These are phyloP conservation scores for Rhytidhysteron rufulum DNA, from an alignment of 2,329 filamentous ascomycete genomes.

Conservation along the genomic window DNA sequence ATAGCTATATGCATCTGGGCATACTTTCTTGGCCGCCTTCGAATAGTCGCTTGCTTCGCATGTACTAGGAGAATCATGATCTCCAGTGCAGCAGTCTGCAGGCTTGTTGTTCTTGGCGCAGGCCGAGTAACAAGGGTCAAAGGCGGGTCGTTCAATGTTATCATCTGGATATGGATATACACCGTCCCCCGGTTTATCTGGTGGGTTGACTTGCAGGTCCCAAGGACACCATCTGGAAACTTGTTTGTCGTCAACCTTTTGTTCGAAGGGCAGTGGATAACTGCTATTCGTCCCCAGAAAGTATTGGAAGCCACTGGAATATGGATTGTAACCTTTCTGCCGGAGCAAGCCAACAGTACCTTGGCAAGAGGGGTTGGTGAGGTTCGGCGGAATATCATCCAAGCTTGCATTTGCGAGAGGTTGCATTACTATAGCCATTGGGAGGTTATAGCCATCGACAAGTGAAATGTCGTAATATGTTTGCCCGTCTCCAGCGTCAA, in stretches of 20 bases:
- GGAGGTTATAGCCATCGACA: slow-evolving; percentile 81
- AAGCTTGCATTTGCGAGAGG: slow-evolving; percentile 58
- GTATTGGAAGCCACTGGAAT: slow-evolving; percentile 49
- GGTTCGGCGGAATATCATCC: slow-evolving; percentile 64
- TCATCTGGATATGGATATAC: slow-evolving; percentile 79
- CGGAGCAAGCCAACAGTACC: slow-evolving; percentile 62
- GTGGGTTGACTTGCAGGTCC: slow-evolving; percentile 67
- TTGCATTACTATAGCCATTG: slow-evolving; percentile 55
- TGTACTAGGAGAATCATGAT: slow-evolving; percentile 58
- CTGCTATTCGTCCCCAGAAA: slow-evolving; percentile 61
- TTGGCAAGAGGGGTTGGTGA: slow-evolving; percentile 74
- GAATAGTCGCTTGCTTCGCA: slow-evolving; percentile 69
- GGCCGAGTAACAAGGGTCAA: slow-evolving; percentile 74
- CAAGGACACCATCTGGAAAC: slow-evolving; percentile 75
- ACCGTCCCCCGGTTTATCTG: slow-evolving; percentile 67
- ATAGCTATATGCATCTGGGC: slow-evolving; percentile 81
- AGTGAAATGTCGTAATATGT: slow-evolving; percentile 83
- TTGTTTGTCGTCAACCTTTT: slow-evolving; percentile 52
- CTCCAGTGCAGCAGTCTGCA: slow-evolving; percentile 71
- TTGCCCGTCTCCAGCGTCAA: slow-evolving; percentile 63
- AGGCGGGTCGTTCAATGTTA: slow-evolving; percentile 64
- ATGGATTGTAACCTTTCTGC: slow-evolving; percentile 42
- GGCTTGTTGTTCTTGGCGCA: slow-evolving; percentile 66
- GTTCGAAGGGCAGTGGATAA: slow-evolving; percentile 66
- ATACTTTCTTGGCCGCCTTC: slow-evolving; percentile 66